Base-by-base conservation (phyloP, 176 grass and related monocot species). In the Carex scoparia region DNA sequence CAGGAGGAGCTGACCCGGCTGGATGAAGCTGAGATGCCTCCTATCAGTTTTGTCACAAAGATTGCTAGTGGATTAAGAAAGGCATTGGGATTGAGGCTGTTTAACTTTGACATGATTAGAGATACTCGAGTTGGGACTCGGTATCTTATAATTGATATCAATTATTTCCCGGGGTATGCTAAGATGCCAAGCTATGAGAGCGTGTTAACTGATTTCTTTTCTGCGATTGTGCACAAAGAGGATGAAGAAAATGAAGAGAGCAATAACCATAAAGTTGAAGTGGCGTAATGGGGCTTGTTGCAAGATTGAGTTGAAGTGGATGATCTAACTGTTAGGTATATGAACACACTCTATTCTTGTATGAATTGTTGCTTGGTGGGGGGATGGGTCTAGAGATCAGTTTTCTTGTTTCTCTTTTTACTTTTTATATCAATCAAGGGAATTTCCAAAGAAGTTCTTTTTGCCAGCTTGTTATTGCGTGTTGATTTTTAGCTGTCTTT, bases 111-210 rank as follows among this genome's bases (percentile, higher is more conserved):
- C 84, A 84, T 97, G 87, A 97, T 97, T 81, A 85, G 94, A 16
- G 94, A 97, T 86, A 71, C 87, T 61, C 84, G 87, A 65, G 89
- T 85, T 7, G 94, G 92, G 31, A 90, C 91, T 28, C 87, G 89
- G 18, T 97, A 97, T 69, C 90, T 97, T 40, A 89, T 97, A 82
- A 92, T 94, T 83, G 94, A 97, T 85, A 97, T 97, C 88, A 97
- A 97, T 62, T 94, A 97, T 85, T 97, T 94, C 84, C 94, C 92
- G 3, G 94, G 90, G 0, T 97, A 97, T 75, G 92, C 92, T 7
- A 97, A 97, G 86, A 94, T 97, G 94, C 94, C 94, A 0, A 70
- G 82, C 18, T 97, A 97, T 63, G 94, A 97, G 79, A 88, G 58
- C 48, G 84, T 90, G 54, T 84, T 97, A 79, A 87, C 92, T 0